These are phyloP conservation scores for Kwoniella europaea DNA, from an alignment of 768 basidiomycete genomes.

Conservation along the genomic window DNA sequence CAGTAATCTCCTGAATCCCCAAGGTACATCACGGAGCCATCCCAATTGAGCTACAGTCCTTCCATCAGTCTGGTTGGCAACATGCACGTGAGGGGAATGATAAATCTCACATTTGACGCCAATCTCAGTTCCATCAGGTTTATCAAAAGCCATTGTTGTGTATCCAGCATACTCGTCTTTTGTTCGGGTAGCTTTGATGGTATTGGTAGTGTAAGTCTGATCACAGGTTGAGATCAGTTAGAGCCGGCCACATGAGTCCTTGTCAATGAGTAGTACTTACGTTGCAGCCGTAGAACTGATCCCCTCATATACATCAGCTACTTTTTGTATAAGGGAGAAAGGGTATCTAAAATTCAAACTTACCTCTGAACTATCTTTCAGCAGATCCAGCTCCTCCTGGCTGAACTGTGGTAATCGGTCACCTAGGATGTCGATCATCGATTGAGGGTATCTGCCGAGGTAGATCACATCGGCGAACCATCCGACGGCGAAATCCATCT, in stretches of 20 bases:
- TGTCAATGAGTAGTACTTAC: constrained; percentile 16
- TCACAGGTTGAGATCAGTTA: background rate
- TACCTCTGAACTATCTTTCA: constrained; percentile 55
- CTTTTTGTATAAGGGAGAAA: too few relatives aligned
- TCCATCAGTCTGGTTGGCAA: background rate
- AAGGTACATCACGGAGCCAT: constrained; percentile 49
- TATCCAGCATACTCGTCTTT: constrained; percentile 41
- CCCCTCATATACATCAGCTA: too few relatives aligned
- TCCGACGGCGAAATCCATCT: constrained; percentile 74
- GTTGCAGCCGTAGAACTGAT: constrained; percentile 42
- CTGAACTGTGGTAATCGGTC: constrained; percentile 53
- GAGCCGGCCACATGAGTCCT: too few relatives aligned
- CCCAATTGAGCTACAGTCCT: constrained; percentile 27
- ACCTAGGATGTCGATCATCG: constrained; percentile 44
- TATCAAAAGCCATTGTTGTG: constrained; percentile 33
- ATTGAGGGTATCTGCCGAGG: constrained; percentile 70
- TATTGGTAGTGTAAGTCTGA: constrained; percentile 47
- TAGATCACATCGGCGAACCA: constrained; percentile 69
- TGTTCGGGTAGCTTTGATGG: constrained; percentile 38
- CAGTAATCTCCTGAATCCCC: constrained; percentile 50
- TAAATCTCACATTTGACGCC: constrained; percentile 38
- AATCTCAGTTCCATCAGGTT: constrained; percentile 40
- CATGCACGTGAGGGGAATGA: background rate
- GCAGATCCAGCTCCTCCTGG: constrained; percentile 44
- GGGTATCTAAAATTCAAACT: constrained; percentile 5